Evolutionary conservation across 495 filamentous ascomycete species (phyloP), one percentile per base, ranked within the genome.

Genomic region (Penicillium arizonense): DNA sequence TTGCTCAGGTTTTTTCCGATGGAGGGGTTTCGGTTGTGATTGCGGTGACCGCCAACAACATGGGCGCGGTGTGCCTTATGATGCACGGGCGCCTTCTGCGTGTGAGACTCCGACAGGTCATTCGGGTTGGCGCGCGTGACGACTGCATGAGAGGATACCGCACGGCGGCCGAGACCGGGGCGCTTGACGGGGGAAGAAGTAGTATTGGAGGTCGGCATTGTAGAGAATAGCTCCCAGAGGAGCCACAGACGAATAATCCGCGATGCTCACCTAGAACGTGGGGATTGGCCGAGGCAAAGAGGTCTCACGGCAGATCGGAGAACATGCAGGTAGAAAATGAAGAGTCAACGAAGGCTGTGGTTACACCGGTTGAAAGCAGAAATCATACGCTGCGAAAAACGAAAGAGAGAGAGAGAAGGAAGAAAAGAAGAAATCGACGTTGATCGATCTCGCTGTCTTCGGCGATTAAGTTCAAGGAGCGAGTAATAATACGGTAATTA

Each of bases 121-220:
- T 52, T 68, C 24, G 61, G 61, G 26, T 71, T 64, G 53, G 67
- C 57, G 50, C 72, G 70, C 64, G 72, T 74, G 64, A 74, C 64
- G 30, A 75, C 69, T 38, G 73, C 73, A 63, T 77, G 69, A 35
- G 75, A 77, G 50, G 75, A 77, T 37, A 76, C 69, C 21, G 75
- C 73, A 56, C 75, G 75, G 53, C 73, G 73, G 60, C 65, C 73
- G 57, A 77, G 63, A 47, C 66, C 75, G 38, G 75, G 75, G 60
- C 75, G 73, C 67, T 76, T 77, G 49, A 72, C 70, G 32, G 75
- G 73, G 47, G 75, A 76, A 13, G 73, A 65, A n/a, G 67, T 72
- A 48, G 57, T 70, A 58, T 63, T 73, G 30, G 63, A 64, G 35
- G 56, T 65, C 54, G 72, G 72, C 72, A 75, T 75, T 62, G 67